Conservation (phyloP, 345 rosid genomes). For the Populus tremula region DNA sequence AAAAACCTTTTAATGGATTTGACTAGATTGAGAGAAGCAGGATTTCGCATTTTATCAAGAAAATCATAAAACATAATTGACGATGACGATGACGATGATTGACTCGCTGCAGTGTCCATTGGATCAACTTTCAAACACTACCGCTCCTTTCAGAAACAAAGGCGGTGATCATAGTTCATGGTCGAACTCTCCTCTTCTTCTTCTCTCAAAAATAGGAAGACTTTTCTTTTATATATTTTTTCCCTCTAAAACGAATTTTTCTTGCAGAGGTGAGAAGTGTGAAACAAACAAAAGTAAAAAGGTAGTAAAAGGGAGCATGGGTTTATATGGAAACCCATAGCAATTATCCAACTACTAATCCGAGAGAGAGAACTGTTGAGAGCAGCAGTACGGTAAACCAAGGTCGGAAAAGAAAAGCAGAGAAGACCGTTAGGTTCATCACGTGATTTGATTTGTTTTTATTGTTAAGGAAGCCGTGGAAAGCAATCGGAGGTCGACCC, state of each 20-base stretch:
- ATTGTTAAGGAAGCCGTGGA: neutral
- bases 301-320: neutral
- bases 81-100: conserved; percentile 14
- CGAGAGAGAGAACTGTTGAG: neutral
- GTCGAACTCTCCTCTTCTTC: neutral
- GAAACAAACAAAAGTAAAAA: neutral
- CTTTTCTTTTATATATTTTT: no score
- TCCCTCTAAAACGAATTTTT: neutral
- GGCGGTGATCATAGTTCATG: neutral
- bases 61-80: conserved; percentile 43
- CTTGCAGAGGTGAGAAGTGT: neutral
- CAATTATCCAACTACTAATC: neutral
- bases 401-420: no score
- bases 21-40: conserved; percentile 55
- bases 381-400: no score
- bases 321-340: neutral
- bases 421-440: neutral
- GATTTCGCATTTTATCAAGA: conserved; percentile 55
- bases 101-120: neutral
- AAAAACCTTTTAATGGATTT: conserved; percentile 68
- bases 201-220: neutral
- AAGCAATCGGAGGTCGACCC: neutral
- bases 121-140: neutral
- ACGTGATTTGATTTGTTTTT: neutral
- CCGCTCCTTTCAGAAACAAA: neutral